Evolutionary conservation across 441 rosid species (phyloP).

Genomic region (Eutrema salsugineum): DNA sequence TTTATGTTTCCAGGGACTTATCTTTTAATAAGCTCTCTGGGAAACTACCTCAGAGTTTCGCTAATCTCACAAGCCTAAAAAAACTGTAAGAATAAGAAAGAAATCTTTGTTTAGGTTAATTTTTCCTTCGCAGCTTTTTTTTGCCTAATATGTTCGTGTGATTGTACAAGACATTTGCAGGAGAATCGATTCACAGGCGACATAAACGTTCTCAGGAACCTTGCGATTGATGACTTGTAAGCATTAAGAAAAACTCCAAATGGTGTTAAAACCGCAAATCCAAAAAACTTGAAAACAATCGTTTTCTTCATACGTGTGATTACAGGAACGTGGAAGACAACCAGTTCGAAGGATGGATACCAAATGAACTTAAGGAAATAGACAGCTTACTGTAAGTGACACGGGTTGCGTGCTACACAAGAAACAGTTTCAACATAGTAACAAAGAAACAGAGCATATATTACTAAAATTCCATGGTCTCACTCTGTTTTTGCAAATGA

Average conservation of each 20-base stretch:
- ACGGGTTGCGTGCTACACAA: not conserved
- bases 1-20: slow-evolving; percentile 52
- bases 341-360: slow-evolving; percentile 83
- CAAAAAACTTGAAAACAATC: not conserved
- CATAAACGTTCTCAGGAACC: slow-evolving; percentile 61
- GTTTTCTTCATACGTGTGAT: slow-evolving; percentile 2
- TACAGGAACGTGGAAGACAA: slow-evolving; percentile 75
- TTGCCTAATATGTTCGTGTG: too few relatives aligned
- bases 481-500: slow-evolving; percentile 26
- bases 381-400: slow-evolving; percentile 58
- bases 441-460: not conserved
- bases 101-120: not conserved
- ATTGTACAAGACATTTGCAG: slow-evolving; percentile 56
- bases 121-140: too few relatives aligned
- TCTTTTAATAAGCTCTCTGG: slow-evolving; percentile 70
- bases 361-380: slow-evolving; percentile 60
- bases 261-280: not conserved
- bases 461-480: not conserved
- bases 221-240: slow-evolving; percentile 75
- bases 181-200: slow-evolving; percentile 71
- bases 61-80: slow-evolving; percentile 51
- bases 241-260: slow-evolving; percentile 20
- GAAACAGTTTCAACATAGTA: not conserved
- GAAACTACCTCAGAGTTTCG: slow-evolving; percentile 65
- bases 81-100: slow-evolving; percentile 49